phyloP scores from a whole-genome alignment of 2,329 filamentous ascomycete genomes.

The Aspergillus sergii region DNA sequence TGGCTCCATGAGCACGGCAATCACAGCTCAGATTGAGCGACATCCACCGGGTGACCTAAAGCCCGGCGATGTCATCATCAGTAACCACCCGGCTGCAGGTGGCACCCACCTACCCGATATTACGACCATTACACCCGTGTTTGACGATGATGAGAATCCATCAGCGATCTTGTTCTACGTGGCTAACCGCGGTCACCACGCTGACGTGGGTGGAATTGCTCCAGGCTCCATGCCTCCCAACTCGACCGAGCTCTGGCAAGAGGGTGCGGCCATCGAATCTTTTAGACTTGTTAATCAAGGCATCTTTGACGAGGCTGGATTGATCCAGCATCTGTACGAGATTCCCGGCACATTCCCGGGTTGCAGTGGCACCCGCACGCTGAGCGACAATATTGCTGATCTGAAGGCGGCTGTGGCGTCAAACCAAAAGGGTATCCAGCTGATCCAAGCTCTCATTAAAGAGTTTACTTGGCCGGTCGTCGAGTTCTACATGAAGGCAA shows the following conservation, averaged over 20 bases:
- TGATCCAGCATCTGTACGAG: constrained; percentile 44
- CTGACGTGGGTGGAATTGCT: constrained; percentile 68
- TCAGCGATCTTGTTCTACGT: constrained; percentile 72
- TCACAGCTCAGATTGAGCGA: constrained; percentile 72
- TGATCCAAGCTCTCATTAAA: constrained; percentile 39
- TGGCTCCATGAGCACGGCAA: constrained; percentile 77
- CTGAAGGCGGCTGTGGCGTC: constrained; percentile 50
- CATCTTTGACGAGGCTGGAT: constrained; percentile 37
- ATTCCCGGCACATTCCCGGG: constrained; percentile 59
- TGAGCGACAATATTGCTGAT: constrained; percentile 49
- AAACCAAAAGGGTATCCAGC: constrained; percentile 44
- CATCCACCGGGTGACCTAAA: constrained; percentile 67
- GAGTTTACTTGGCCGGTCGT: constrained; percentile 39
- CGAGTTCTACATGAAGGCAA: constrained; percentile 46
- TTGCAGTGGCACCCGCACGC: constrained; percentile 71
- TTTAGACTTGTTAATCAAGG: constrained; percentile 36
- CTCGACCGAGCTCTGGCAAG: constrained; percentile 41
- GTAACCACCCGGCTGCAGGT: constrained; percentile 78
- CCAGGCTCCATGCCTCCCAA: constrained; percentile 42
- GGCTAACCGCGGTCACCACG: constrained; percentile 71
- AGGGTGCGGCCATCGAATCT: constrained; percentile 40
- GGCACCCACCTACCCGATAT: constrained; percentile 79
- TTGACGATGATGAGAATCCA: constrained; percentile 58
- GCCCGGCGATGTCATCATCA: constrained; percentile 65
- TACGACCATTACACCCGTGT: constrained; percentile 74